Percentiles rank a stretch among this genome's conserved stretches.
Conservation (phyloP, 768 basidiomycete species). For the Amanita polypyramis region DNA sequence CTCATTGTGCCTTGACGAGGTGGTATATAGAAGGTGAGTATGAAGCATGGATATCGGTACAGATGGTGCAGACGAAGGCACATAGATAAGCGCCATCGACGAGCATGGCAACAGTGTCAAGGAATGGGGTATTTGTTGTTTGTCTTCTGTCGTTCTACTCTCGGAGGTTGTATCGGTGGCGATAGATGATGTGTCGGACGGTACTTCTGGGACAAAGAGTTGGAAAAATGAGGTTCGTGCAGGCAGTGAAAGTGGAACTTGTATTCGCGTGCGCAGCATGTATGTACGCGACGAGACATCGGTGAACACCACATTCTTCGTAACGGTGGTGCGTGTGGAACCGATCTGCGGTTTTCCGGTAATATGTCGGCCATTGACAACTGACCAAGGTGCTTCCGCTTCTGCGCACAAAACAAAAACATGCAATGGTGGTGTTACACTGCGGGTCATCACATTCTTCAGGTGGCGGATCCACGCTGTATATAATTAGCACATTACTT, state of each 20-base stretch:
- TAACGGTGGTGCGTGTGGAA: constrained; percentile 13
- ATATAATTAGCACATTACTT: constrained; percentile 5
- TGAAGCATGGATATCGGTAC: constrained; percentile 43
- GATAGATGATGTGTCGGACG: constrained; percentile 10
- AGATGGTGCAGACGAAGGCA: constrained; percentile 33
- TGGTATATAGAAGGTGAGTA: constrained; percentile 48
- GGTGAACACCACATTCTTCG: constrained; percentile 21
- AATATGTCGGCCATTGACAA: constrained; percentile 26
- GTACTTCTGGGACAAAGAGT: constrained; percentile 24
- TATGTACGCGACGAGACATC: constrained; percentile 43
- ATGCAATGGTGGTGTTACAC: constrained; percentile 38
- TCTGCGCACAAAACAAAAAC: constrained; percentile 55
- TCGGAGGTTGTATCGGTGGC: not conserved
- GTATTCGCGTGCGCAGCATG: constrained; percentile 31
- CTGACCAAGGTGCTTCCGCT: constrained; percentile 46
- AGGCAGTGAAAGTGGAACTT: constrained; percentile 30
- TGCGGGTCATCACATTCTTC: constrained; percentile 25
- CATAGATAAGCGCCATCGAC: constrained; percentile 48
- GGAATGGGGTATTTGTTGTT: constrained; percentile 15
- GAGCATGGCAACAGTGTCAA: constrained; percentile 42
- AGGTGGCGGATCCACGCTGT: constrained; percentile 62
- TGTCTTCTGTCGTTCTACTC: not conserved
- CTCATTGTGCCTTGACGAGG: constrained; percentile 25
- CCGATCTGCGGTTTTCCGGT: constrained; percentile 15
- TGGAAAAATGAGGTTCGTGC: constrained; percentile 24